Conservation (phyloP, 2,329 filamentous ascomycete species). For the Neonectria magnoliae region DNA sequence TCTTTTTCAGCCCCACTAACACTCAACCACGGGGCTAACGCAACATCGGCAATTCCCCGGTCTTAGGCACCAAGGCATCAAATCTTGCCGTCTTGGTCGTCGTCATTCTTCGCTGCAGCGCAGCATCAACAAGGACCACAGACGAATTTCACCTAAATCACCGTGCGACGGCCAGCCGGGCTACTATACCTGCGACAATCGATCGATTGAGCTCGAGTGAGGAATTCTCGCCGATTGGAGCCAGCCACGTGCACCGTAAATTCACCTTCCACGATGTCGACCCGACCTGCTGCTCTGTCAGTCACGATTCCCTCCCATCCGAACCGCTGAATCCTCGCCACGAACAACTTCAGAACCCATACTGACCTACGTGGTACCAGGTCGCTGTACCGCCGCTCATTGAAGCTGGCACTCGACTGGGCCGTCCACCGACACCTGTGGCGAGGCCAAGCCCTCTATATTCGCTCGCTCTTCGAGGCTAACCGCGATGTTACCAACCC, state of each 20-base stretch:
- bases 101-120: constrained; percentile 30
- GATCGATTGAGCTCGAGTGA: constrained; percentile 34
- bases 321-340: constrained; percentile 22
- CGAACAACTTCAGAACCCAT: background rate
- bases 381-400: constrained; percentile 87
- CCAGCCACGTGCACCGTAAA: constrained; percentile 23
- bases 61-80: constrained; percentile 36
- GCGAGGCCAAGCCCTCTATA: constrained; percentile 96
- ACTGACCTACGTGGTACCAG: constrained; percentile 50
- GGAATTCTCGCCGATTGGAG: constrained; percentile 29
- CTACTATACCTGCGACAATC: constrained; percentile 24
- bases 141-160: constrained; percentile 19
- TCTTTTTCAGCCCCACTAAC: too few species aligned
- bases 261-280: constrained; percentile 42
- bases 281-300: constrained; percentile 62
- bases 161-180: constrained; percentile 28
- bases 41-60: constrained; percentile 33
- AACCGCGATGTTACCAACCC: constrained; percentile 88
- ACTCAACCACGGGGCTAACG: too few species aligned
- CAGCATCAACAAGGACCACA: constrained; percentile 27
- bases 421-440: constrained; percentile 91
- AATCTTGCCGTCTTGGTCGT: constrained; percentile 28
- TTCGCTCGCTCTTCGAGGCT: constrained; percentile 92
- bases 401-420: constrained; percentile 97
- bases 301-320: constrained; percentile 38